phyloP scores from a whole-genome alignment of 179 eudicot genomes.

The Corrigiola litoralis region DNA sequence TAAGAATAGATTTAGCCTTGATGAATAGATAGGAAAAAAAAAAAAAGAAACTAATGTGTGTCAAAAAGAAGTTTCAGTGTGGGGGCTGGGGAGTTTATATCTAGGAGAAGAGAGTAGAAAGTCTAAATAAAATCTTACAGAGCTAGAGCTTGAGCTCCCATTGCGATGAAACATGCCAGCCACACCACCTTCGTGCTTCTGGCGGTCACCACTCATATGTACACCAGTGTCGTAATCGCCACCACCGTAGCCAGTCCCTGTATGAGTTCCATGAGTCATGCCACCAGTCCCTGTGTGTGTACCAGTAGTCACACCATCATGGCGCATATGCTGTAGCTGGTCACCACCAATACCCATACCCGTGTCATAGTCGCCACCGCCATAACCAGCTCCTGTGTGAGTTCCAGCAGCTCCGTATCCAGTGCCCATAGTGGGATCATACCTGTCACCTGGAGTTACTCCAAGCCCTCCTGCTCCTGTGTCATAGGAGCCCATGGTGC shows the following conservation, averaged over 20 bases:
- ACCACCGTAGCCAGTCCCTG: background rate
- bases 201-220: slow-evolving; percentile 11
- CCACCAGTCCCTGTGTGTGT: slow-evolving; percentile 5
- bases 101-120: no score
- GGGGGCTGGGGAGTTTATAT: no score
- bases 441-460: slow-evolving; percentile 6
- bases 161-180: slow-evolving; percentile 35
- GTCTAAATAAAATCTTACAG: slow-evolving; percentile 18
- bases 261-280: no score
- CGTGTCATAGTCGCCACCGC: background rate
- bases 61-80: background rate
- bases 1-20: no score
- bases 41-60: no score
- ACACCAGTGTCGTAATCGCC: slow-evolving; percentile 2
- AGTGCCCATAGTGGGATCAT: background rate
- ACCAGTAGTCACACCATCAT: background rate
- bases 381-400: background rate
- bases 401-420: background rate
- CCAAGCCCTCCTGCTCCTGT: slow-evolving; percentile 15
- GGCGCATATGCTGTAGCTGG: no score
- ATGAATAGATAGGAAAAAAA: background rate
- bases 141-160: slow-evolving; percentile 48
- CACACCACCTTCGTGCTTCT: slow-evolving; percentile 23
- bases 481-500: slow-evolving; percentile 42
- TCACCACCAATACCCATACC: background rate